These are phyloP conservation scores for Alternaria infectoria DNA, from an alignment of 2,329 filamentous ascomycete genomes.

Conservation along the genomic window DNA sequence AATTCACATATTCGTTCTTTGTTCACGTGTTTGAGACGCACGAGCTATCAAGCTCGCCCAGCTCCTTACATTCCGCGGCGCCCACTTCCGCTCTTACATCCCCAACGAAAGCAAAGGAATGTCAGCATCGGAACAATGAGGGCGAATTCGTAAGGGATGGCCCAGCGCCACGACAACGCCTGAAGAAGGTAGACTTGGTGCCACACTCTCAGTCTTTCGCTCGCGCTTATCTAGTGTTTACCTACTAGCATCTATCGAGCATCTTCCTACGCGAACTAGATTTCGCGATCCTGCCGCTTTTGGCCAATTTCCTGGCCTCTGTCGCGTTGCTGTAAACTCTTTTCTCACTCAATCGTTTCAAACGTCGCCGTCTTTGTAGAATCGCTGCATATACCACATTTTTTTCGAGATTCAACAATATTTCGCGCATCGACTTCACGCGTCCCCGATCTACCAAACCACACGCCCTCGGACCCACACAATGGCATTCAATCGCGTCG, in stretches of 20 bases:
- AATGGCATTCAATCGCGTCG: background rate
- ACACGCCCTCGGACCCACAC: too few species aligned
- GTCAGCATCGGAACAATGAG: slow-evolving; percentile 29
- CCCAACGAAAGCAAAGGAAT: slow-evolving; percentile 30
- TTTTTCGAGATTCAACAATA: background rate
- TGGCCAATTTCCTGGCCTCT: background rate
- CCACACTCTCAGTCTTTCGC: background rate
- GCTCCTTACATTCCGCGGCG: slow-evolving; percentile 2
- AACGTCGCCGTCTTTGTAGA: background rate
- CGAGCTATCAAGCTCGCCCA: background rate
- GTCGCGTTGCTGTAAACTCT: slow-evolving; percentile 1
- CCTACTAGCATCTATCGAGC: background rate
- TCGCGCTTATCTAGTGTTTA: background rate
- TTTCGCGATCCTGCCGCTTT: background rate
- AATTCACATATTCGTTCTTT: background rate
- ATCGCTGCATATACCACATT: background rate
- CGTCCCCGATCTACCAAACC: too few species aligned
- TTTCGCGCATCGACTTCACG: too few species aligned
- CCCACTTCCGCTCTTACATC: slow-evolving; percentile 7
- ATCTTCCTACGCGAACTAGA: background rate
- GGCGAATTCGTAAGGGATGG: slow-evolving; percentile 41
- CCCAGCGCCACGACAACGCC: slow-evolving; percentile 20
- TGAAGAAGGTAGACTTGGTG: slow-evolving; percentile 28
- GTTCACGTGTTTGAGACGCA: background rate
- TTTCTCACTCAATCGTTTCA: background rate